phyloP scores from a whole-genome alignment of 306 rosid genomes.

The Quercus gilva region DNA sequence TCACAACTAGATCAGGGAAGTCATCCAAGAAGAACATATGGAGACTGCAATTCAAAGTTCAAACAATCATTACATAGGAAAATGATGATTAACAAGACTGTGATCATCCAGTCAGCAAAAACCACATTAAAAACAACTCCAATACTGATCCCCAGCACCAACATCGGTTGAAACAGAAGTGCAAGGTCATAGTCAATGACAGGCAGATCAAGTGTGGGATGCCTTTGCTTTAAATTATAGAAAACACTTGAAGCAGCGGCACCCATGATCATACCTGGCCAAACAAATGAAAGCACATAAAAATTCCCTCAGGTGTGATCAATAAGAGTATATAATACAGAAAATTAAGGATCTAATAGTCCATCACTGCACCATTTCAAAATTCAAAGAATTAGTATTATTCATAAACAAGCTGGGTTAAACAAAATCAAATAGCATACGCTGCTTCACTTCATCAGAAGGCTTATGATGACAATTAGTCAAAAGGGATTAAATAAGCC shows the following conservation, averaged over 20 bases:
- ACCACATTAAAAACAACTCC: conserved; percentile 78
- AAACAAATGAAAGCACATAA: background rate
- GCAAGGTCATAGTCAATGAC: conserved; percentile 73
- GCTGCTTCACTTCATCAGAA: background rate
- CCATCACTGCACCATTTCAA: background rate
- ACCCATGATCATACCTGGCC: conserved; percentile 80
- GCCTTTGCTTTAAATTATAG: conserved; percentile 63
- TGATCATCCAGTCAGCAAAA: conserved; percentile 86
- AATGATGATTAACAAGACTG: conserved; percentile 62
- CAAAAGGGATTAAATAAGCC: background rate
- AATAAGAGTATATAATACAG: background rate
- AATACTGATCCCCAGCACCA: conserved; percentile 77
- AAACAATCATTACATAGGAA: conserved; percentile 45
- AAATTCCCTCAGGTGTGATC: background rate
- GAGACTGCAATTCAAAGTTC: background rate
- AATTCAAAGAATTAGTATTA: background rate
- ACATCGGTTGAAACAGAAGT: conserved; percentile 64
- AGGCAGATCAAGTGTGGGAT: conserved; percentile 72
- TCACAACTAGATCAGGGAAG: background rate
- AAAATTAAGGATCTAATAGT: background rate
- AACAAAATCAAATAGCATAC: background rate
- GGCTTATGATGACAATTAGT: background rate
- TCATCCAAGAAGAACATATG: background rate
- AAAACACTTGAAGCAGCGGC: conserved; percentile 74
- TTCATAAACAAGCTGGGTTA: background rate